phyloP scores from a whole-genome alignment of 129 eudicot species.

The Apium graveolens region DNA sequence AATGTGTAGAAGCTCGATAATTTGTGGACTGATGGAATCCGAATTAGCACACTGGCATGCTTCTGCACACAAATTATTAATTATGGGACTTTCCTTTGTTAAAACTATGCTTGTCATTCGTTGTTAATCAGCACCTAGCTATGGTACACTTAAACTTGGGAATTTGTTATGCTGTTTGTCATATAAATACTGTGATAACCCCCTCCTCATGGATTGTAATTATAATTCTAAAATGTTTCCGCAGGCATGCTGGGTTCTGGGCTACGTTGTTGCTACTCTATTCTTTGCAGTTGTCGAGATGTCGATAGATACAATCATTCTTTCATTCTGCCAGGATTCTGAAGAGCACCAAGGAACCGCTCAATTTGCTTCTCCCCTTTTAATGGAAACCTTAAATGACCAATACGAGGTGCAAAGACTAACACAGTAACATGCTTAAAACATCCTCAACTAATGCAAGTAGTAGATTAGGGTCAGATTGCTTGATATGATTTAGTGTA shows the following conservation, averaged over 20 bases:
- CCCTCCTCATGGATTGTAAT: background rate
- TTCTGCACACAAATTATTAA: background rate
- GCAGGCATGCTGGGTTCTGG: slow-evolving; percentile 85
- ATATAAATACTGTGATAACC: background rate
- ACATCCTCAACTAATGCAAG: background rate
- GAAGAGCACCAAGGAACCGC: slow-evolving; percentile 90
- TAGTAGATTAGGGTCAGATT: background rate
- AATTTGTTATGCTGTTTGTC: background rate
- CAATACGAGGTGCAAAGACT: slow-evolving; percentile 65
- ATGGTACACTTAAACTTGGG: background rate
- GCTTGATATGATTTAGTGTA: background rate
- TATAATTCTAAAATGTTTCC: background rate
- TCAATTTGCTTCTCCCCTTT: slow-evolving; percentile 81
- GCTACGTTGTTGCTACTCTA: slow-evolving; percentile 73
- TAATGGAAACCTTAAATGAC: slow-evolving; percentile 56
- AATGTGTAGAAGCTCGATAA: background rate
- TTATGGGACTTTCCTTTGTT: background rate
- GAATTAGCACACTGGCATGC: background rate
- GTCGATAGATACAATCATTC: slow-evolving; percentile 84
- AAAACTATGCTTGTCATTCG: background rate
- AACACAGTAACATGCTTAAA: slow-evolving; percentile 31
- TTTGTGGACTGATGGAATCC: background rate
- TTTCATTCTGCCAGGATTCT: slow-evolving; percentile 84
- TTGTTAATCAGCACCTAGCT: background rate
- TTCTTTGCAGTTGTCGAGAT: slow-evolving; percentile 91